Evolutionary conservation across 331 rosid species (phyloP).

Genomic region (Rosa hybrid): DNA sequence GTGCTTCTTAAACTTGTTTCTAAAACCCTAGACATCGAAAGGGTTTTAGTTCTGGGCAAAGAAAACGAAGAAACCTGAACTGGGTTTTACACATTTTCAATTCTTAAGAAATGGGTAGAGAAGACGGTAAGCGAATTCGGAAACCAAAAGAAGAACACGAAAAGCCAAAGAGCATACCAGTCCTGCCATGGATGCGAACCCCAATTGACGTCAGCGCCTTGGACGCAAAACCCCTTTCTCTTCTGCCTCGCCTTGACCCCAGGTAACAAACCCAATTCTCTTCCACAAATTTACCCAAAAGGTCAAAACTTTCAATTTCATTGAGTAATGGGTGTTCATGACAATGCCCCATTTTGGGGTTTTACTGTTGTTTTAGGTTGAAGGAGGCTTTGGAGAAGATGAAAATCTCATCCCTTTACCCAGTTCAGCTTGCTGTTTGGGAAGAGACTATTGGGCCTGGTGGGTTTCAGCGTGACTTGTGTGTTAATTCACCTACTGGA

Average conservation of each 20-base stretch:
- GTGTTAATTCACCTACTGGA: conserved; percentile 91
- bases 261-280: conserved; percentile 23
- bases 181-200: conserved; percentile 88
- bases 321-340: neutral
- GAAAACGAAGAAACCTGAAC: neutral
- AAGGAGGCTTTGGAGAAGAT: conserved; percentile 53
- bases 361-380: conserved; percentile 46
- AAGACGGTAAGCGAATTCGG: conserved; percentile 12
- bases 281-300: neutral
- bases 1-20: neutral
- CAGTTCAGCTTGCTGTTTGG: conserved; percentile 89
- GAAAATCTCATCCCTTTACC: conserved; percentile 64
- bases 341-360: neutral
- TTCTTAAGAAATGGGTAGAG: conserved; percentile 32
- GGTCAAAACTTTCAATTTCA: conserved; percentile 7
- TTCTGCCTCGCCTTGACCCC: conserved; percentile 59
- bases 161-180: conserved; percentile 47
- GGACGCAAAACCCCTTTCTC: conserved; percentile 42
- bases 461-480: conserved; percentile 71
- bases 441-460: conserved; percentile 87
- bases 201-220: conserved; percentile 58
- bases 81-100: neutral
- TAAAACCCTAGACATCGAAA: conserved; percentile 18
- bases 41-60: conserved; percentile 21
- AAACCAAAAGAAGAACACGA: neutral